Evolutionary conservation across 495 filamentous ascomycete genomes (phyloP), one percentile per base, ranked within the genome.

Genomic region (Bryoglossum gracile): DNA sequence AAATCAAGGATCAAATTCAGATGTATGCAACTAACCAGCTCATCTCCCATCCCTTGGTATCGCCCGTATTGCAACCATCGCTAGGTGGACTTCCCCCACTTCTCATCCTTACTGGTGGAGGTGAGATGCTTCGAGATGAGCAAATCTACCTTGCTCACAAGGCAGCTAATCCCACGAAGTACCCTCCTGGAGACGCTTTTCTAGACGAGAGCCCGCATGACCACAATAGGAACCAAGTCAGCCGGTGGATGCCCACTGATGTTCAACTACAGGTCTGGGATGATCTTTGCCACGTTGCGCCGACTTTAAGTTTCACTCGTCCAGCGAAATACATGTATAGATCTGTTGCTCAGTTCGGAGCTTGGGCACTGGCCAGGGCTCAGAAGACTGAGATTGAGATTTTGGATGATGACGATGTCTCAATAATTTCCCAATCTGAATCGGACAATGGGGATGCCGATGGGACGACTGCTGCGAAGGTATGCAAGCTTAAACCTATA

Each of bases 221-320:
- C 33, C 62, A 77, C 34, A 68, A 70, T 22, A 64, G 62, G 46
- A 82, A 80, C 2, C 76, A 82, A 13, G 54, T 94, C 14, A 63
- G 72, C 19, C 78, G 76, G 32, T 92, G 84, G 59, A 75, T 77
- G 26, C 84, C 87, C 2, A 97, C 91, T 0, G 81, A 94, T 59
- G 91, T 97, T 8, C 89, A 94, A 62, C 70, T 97, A n/a, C 91
- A 97, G 63, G 84, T 97, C 5, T 96, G 91, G 87, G 91, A 96
- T 24, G 81, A 94, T 59, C 68, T 95, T 14, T 97, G 91, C 51
- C 91, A 97, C 61, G 91, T 95, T 10, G 86, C 83, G 2, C 86
- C 89, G 4, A 94, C 89, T 0, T 69, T 97, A 10, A 91, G 86
- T 62, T 97, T 91, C 59, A 95, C 91, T 0, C 72, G 80, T n/a